A percentile compares a stretch with the other conserved stretches of the same genome.
Conservation (phyloP, 345 rosid genomes). For the Hibiscus syriacus region DNA sequence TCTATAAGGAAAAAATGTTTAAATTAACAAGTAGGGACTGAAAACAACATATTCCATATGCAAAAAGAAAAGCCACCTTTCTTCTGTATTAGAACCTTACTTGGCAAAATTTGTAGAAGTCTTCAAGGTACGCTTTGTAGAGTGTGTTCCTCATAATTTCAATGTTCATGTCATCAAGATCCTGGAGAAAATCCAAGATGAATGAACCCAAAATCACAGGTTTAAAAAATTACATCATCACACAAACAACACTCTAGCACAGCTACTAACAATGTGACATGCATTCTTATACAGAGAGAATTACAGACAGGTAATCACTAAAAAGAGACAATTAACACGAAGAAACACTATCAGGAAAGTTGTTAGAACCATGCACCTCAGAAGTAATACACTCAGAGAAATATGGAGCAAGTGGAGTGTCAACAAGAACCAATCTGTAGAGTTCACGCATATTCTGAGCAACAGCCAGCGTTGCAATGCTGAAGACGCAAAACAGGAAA, state of each 20-base stretch:
- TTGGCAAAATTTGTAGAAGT: slow-evolving; percentile 93
- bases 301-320: neutral
- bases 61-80: neutral
- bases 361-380: slow-evolving; percentile 42
- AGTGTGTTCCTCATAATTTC: slow-evolving; percentile 96
- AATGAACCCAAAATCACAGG: neutral
- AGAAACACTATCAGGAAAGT: neutral
- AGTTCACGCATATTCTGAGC: slow-evolving; percentile 99
- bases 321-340: neutral
- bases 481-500: slow-evolving; percentile 19
- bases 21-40: neutral
- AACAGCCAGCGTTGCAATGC: slow-evolving; percentile 96
- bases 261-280: neutral
- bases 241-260: neutral
- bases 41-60: neutral
- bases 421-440: slow-evolving; percentile 94
- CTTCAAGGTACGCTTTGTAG: slow-evolving; percentile 96
- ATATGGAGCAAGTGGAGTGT: slow-evolving; percentile 96
- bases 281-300: neutral
- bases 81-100: slow-evolving; percentile 28
- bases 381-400: slow-evolving; percentile 97
- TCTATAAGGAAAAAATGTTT: slow-evolving; percentile 26
- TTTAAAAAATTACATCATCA: neutral
- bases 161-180: slow-evolving; percentile 96
- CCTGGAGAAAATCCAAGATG: slow-evolving; percentile 33